phyloP scores from a whole-genome alignment of 2,329 filamentous ascomycete genomes.

The Tolypocladium ovalisporum region DNA sequence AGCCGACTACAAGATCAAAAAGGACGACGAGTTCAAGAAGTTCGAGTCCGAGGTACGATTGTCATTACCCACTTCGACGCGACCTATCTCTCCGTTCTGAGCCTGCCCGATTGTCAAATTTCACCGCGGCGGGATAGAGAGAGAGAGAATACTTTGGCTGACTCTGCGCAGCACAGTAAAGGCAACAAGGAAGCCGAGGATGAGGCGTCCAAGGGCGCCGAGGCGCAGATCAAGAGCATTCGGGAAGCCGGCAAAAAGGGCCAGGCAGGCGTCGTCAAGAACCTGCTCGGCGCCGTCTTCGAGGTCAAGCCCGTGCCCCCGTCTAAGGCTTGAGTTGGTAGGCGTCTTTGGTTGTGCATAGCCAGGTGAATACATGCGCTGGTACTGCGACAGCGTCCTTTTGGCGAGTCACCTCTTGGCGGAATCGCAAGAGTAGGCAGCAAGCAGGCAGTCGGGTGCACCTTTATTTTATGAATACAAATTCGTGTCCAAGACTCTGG shows the following conservation, averaged over 20 bases:
- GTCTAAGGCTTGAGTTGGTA: slow-evolving; percentile 12
- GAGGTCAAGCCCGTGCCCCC: slow-evolving; percentile 63
- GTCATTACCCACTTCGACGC: not conserved
- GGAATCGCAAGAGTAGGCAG: not conserved
- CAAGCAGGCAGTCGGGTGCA: not conserved
- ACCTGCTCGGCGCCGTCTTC: slow-evolving; percentile 76
- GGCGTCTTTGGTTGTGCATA: not conserved
- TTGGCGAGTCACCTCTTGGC: not conserved
- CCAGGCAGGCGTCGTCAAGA: slow-evolving; percentile 68
- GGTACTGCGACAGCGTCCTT: not conserved
- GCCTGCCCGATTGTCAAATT: not conserved
- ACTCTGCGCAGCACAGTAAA: slow-evolving; percentile 61
- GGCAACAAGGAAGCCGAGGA: slow-evolving; percentile 74
- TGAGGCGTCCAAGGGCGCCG: slow-evolving; percentile 69
- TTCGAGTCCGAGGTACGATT: slow-evolving; percentile 62
- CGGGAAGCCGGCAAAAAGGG: slow-evolving; percentile 68
- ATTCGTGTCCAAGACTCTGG: not conserved
- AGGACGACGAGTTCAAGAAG: slow-evolving; percentile 90
- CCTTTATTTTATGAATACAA: not conserved
- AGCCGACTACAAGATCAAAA: slow-evolving; percentile 77
- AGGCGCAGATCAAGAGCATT: slow-evolving; percentile 74
- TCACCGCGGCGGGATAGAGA: not conserved
- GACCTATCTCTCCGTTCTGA: not conserved
- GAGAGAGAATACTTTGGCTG: not conserved
- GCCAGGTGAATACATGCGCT: not conserved